Conservation (phyloP, 2,329 filamentous ascomycete species). For the Truncatella angustata region DNA sequence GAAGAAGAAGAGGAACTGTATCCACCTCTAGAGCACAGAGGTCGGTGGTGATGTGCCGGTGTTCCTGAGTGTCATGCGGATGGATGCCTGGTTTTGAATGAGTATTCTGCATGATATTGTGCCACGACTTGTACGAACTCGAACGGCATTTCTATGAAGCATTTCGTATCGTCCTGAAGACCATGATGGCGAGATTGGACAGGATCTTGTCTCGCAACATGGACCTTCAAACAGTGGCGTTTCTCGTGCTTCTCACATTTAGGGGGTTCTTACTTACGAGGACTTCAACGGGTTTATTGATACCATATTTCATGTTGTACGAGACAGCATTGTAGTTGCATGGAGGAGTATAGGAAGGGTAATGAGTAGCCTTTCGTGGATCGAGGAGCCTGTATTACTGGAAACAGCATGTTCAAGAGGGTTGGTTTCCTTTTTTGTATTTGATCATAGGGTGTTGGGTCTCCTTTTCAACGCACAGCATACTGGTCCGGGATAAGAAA, state of each 20-base stretch:
- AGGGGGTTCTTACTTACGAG: too few species aligned
- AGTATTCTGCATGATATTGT: slow-evolving; percentile 23
- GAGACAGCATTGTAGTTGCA: neutral
- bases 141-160: neutral
- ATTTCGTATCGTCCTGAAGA: slow-evolving; percentile 14
- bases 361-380: neutral
- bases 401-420: slow-evolving; percentile 18
- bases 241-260: neutral
- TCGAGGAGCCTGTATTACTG: slow-evolving; percentile 4
- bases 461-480: slow-evolving; percentile 18
- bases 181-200: slow-evolving; percentile 1
- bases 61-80: too few species aligned
- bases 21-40: slow-evolving; percentile 60
- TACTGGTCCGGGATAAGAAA: slow-evolving; percentile 32
- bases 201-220: slow-evolving; percentile 10
- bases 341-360: neutral
- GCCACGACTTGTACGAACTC: neutral
- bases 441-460: slow-evolving; percentile 6
- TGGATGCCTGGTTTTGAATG: slow-evolving; percentile 18
- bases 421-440: slow-evolving; percentile 24
- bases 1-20: slow-evolving; percentile 84
- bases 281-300: too few species aligned
- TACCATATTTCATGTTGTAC: neutral
- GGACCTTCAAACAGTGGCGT: slow-evolving; percentile 3
- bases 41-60: neutral